Evolutionary conservation across 1,284 basidiomycete genomes (phyloP).

Genomic region (Sporisorium scitamineum): DNA sequence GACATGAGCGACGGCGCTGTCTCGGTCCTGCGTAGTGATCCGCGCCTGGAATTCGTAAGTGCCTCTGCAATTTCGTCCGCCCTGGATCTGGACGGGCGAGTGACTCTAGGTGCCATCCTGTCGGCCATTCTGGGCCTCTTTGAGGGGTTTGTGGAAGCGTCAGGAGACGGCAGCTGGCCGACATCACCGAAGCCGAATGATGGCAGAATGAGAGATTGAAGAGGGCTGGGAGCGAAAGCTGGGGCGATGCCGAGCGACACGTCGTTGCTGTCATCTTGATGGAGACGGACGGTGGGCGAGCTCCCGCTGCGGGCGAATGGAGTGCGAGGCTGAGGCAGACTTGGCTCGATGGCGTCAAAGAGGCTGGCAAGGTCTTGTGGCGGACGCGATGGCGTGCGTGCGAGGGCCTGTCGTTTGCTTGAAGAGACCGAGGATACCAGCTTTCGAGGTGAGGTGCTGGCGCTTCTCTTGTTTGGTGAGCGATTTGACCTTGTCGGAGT

Average conservation of each 20-base stretch:
- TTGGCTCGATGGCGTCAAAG: conserved; percentile 42
- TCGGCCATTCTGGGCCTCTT: conserved; percentile 43
- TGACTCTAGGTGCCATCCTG: conserved; percentile 38
- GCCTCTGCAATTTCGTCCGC: conserved; percentile 17
- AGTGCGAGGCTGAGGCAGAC: conserved; percentile 19
- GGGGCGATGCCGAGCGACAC: neutral
- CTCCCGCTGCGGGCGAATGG: conserved; percentile 46
- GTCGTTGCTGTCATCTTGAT: conserved; percentile 6
- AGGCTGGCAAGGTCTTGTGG: conserved; percentile 42
- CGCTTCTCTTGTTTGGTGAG: conserved; percentile 26
- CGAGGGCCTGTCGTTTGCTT: conserved; percentile 28
- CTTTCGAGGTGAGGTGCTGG: conserved; percentile 40
- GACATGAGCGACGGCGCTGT: conserved; percentile 34
- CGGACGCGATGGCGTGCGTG: conserved; percentile 39
- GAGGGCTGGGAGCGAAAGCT: conserved; percentile 20
- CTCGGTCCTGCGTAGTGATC: conserved; percentile 34
- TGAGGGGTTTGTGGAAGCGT: conserved; percentile 28
- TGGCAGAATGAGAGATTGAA: conserved; percentile 20
- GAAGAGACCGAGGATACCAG: conserved; percentile 16
- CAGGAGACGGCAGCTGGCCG: conserved; percentile 14
- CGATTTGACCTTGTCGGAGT: conserved; percentile 18
- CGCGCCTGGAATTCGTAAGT: conserved; percentile 13
- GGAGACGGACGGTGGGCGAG: conserved; percentile 21
- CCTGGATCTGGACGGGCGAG: conserved; percentile 23
- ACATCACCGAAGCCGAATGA: conserved; percentile 1